Percentiles rank a stretch among this genome's conserved stretches.
These are phyloP conservation scores for Huntiella savannae DNA, from an alignment of 2,329 filamentous ascomycete genomes.

Conservation along the genomic window DNA sequence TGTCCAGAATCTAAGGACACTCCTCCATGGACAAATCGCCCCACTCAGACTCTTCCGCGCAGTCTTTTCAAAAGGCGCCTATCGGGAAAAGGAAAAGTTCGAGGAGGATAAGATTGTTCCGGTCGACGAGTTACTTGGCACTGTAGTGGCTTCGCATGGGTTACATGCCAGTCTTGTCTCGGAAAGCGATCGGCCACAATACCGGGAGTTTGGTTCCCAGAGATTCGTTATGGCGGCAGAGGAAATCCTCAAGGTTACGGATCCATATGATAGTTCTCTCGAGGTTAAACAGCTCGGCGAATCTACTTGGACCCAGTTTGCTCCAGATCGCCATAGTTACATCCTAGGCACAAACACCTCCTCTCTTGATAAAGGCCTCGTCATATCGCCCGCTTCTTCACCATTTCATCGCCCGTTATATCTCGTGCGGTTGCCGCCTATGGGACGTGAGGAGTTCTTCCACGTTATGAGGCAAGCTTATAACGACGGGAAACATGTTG, in stretches of 20 bases:
- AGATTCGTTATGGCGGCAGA: slow-evolving; percentile 73
- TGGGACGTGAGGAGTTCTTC: slow-evolving; percentile 49
- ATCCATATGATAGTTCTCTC: slow-evolving; percentile 30
- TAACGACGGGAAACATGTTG: slow-evolving; percentile 35
- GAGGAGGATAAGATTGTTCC: slow-evolving; percentile 16
- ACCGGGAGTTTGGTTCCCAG: slow-evolving; percentile 56
- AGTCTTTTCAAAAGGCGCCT: slow-evolving; percentile 38
- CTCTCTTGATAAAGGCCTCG: slow-evolving; percentile 63
- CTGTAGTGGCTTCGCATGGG: slow-evolving; percentile 77
- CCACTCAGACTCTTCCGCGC: slow-evolving; percentile 44
- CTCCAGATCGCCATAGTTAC: slow-evolving; percentile 43
- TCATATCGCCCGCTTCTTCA: slow-evolving; percentile 54
- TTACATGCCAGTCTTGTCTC: slow-evolving; percentile 78
- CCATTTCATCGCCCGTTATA: slow-evolving; percentile 53
- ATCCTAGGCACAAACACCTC: slow-evolving; percentile 59
- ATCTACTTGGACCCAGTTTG: slow-evolving; percentile 12
- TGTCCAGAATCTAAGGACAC: slow-evolving; percentile 32
- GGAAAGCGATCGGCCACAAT: slow-evolving; percentile 71
- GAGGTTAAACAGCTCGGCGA: slow-evolving; percentile 16
- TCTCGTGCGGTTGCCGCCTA: slow-evolving; percentile 55
- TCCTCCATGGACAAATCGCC: slow-evolving; percentile 36
- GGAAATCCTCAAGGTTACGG: slow-evolving; percentile 42
- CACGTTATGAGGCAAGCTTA: slow-evolving; percentile 54
- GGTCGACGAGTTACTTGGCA: slow-evolving; percentile 39
- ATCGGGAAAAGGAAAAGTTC: slow-evolving; percentile 19